phyloP scores from a whole-genome alignment of 2,329 filamentous ascomycete species.

The Zymoseptoria pseudotritici region DNA sequence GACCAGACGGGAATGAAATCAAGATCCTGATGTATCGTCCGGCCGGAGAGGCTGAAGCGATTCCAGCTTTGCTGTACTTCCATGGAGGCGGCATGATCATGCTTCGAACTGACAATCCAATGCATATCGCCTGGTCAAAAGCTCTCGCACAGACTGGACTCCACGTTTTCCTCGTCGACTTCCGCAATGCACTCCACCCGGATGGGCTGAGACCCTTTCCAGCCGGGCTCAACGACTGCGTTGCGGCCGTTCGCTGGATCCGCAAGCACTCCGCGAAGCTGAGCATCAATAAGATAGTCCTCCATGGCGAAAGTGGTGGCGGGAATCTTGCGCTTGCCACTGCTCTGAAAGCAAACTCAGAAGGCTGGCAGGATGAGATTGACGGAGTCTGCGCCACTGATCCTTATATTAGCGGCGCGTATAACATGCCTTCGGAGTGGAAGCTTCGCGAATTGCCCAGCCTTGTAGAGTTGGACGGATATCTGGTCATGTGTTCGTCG shows the following conservation, averaged over 20 bases:
- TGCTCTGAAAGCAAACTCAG: slow-evolving; percentile 18
- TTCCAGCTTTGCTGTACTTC: slow-evolving; percentile 21
- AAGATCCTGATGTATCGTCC: slow-evolving; percentile 9
- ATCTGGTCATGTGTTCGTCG: slow-evolving; percentile 13
- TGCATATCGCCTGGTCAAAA: slow-evolving; percentile 12
- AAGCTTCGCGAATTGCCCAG: slow-evolving; percentile 12
- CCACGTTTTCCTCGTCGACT: slow-evolving; percentile 21
- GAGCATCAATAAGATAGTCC: slow-evolving; percentile 19
- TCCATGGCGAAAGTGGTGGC: slow-evolving; percentile 26
- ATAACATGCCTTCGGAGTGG: not conserved
- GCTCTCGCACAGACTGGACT: slow-evolving; percentile 17
- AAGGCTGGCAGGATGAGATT: slow-evolving; percentile 16
- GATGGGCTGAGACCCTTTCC: slow-evolving; percentile 21
- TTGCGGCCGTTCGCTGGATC: slow-evolving; percentile 16
- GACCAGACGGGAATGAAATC: slow-evolving; percentile 16
- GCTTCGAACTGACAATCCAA: slow-evolving; percentile 7
- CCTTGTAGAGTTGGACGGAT: slow-evolving; percentile 21
- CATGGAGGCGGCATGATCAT: slow-evolving; percentile 25
- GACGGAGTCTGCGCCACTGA: slow-evolving; percentile 16
- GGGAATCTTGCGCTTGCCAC: slow-evolving; percentile 24
- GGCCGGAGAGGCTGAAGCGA: not conserved
- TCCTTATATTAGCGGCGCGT: slow-evolving; percentile 18
- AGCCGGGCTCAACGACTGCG: slow-evolving; percentile 23
- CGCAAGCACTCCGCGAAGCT: slow-evolving; percentile 14
- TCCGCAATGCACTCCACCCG: slow-evolving; percentile 22